Evolutionary conservation across 2,329 filamentous ascomycete genomes (phyloP).

Genomic region (Talaromyces sp.): DNA sequence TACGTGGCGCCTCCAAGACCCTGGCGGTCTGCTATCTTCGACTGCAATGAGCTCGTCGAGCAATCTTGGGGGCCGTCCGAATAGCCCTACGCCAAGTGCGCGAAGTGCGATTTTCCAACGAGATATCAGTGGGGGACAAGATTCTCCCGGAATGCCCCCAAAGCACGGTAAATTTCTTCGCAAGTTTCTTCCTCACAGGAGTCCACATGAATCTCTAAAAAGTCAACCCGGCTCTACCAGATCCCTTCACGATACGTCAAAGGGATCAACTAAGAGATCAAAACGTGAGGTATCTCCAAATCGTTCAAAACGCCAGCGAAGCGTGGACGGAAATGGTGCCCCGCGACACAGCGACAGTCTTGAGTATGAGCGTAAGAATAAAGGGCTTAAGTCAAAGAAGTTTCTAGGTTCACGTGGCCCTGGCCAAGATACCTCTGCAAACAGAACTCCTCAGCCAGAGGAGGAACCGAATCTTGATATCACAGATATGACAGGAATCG

Average conservation of each 20-base stretch:
- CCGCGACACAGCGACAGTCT: slow-evolving; percentile 20
- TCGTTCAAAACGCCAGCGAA: slow-evolving; percentile 28
- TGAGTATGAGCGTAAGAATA: slow-evolving; percentile 32
- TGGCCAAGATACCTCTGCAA: not conserved
- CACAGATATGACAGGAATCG: slow-evolving; percentile 83
- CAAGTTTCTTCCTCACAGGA: slow-evolving; percentile 41
- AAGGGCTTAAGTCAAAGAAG: slow-evolving; percentile 16
- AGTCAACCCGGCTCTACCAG: slow-evolving; percentile 25
- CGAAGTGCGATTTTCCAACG: slow-evolving; percentile 54
- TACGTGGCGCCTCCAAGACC: slow-evolving; percentile 50
- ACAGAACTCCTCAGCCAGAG: slow-evolving; percentile 39
- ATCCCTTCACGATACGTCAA: slow-evolving; percentile 21
- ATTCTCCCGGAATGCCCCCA: slow-evolving; percentile 32
- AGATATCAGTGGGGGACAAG: slow-evolving; percentile 23
- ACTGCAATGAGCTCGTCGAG: slow-evolving; percentile 23
- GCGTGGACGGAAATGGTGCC: slow-evolving; percentile 24
- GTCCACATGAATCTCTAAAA: slow-evolving; percentile 30
- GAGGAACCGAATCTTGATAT: slow-evolving; percentile 67
- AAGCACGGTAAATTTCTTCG: slow-evolving; percentile 43
- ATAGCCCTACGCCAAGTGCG: slow-evolving; percentile 75
- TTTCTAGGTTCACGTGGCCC: not conserved
- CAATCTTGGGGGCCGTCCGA: slow-evolving; percentile 54
- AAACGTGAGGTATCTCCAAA: slow-evolving; percentile 29
- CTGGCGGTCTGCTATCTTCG: slow-evolving; percentile 9
- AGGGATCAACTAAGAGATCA: slow-evolving; percentile 18